Percentiles rank a stretch among this genome's conserved stretches.
Conservation (phyloP, 495 filamentous ascomycete species). For the Chaetomium cochliodes region DNA sequence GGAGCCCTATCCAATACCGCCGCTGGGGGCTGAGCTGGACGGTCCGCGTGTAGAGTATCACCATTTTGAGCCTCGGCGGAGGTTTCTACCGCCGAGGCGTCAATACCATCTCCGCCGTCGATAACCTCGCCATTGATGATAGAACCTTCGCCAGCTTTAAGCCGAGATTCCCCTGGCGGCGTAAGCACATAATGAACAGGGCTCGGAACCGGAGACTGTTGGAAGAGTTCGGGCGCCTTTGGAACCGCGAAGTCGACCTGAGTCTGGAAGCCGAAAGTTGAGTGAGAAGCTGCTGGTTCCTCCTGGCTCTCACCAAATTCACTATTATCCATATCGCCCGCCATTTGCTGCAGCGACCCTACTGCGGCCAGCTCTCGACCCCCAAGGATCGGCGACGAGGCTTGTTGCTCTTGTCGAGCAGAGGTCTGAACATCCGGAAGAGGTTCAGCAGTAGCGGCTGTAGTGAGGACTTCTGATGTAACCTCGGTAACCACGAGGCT, state of each 20-base stretch:
- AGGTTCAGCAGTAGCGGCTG: not conserved
- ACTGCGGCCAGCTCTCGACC: not conserved
- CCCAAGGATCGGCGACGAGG: not conserved
- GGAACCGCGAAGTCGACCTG: not conserved
- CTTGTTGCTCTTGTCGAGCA: not conserved
- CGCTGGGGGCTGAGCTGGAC: not conserved
- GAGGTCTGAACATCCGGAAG: not conserved
- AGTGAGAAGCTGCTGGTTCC: not conserved
- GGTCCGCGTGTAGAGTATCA: not conserved
- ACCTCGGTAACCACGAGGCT: conserved; percentile 1
- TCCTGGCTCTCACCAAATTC: not conserved
- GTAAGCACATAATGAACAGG: not conserved
- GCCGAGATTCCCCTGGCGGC: not conserved
- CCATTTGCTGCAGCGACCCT: not conserved
- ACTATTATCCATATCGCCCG: not conserved
- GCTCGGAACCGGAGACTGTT: not conserved
- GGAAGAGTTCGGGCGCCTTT: not conserved
- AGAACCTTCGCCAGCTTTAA: not conserved
- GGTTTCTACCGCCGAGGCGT: not conserved
- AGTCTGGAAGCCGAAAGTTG: not conserved
- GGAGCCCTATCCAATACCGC: not conserved
- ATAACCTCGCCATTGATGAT: not conserved
- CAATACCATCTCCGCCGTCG: not conserved
- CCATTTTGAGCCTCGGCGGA: not conserved
- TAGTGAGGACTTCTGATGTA: not conserved